Evolutionary conservation across 495 filamentous ascomycete species (phyloP), one percentile per base, ranked within the genome.

Genomic region (Umbilicaria muhlenbergii): DNA sequence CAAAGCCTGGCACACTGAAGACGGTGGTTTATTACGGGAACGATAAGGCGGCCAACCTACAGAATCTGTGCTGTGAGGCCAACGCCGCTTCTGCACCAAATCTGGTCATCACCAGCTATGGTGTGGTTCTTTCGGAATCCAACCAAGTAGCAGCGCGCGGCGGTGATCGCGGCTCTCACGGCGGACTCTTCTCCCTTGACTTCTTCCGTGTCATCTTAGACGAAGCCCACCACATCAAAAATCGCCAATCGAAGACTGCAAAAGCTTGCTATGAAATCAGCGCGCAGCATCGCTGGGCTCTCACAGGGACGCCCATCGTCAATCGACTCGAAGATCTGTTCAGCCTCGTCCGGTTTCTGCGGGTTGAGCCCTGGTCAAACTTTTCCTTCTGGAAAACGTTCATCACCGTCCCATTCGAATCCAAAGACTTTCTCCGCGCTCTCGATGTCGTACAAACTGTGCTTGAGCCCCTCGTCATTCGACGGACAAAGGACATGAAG

Each of bases 321-420:
- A 98, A 98, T 56, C 81, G 83, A 11, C 67, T 98, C 3, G 92
- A 98, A 57, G 91, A 98, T 62, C 68, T 98, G n/a, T 98, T 96
- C 66, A 89, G 83, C 53, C 62, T 96, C 28, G 86, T 98, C 18
- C 74, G 81, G 13, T 98, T 96, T 62, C 63, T 96, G 28, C 73
- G 81, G 45, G 91, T 96, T 7, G 92, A 96, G 53, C 91, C 91
- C 1, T 98, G 91, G 91, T 85, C 79, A 45, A 96, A 95, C 58
- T 96, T 96, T 57, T 91, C 86, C 3, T 98, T 92, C 64, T 98
- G 91, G 91, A 84, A 88, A 47, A 96, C 92, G 0, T 98, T 98
- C 60, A 98, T 98, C 50, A 98, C 92, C 0, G 77, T 89, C 12
- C 91, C 91, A 0, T 98, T 98, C 42, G 91, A 98, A 56, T 85